These are phyloP conservation scores for Gyrodon lividus DNA, from an alignment of 768 basidiomycete genomes.

Conservation along the genomic window DNA sequence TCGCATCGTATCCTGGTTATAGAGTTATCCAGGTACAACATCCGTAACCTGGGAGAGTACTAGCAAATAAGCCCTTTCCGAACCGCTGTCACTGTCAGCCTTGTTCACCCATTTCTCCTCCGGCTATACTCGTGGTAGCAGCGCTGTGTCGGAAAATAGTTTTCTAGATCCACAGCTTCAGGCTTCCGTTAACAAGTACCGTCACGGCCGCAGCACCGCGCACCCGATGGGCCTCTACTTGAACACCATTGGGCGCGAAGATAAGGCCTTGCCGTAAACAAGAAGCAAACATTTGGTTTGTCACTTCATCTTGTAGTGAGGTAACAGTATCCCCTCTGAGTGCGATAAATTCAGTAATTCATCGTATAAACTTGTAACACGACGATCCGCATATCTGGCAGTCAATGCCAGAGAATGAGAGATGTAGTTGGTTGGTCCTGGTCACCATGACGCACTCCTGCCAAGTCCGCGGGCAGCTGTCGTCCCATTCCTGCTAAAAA, in stretches of 20 bases:
- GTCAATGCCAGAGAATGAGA: neutral
- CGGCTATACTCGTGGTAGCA: neutral
- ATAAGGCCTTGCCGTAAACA: constrained; percentile 17
- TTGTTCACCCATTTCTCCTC: neutral
- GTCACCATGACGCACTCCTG: constrained; percentile 16
- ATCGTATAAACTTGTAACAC: neutral
- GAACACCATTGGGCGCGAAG: constrained; percentile 6
- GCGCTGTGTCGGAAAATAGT: neutral
- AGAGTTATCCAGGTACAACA: too few species aligned
- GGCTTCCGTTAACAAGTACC: too few species aligned
- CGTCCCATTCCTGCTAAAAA: constrained; percentile 10
- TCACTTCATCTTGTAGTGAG: too few species aligned
- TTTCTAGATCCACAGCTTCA: neutral
- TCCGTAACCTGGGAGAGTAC: constrained; percentile 1
- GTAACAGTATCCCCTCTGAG: constrained; percentile 1
- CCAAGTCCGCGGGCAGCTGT: constrained; percentile 23
- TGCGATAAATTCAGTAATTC: constrained; percentile 1
- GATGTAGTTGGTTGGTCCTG: constrained; percentile 10
- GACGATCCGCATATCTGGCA: neutral
- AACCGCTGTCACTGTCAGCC: neutral
- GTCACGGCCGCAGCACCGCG: too few species aligned
- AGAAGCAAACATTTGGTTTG: neutral
- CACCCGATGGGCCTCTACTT: too few species aligned
- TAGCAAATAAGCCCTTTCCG: neutral
- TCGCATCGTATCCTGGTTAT: too few species aligned